Percentiles rank a stretch among this genome's conserved stretches.
phyloP scores from a whole-genome alignment of 169 alveolate genomes.

The Eimeria praecox region DNA sequence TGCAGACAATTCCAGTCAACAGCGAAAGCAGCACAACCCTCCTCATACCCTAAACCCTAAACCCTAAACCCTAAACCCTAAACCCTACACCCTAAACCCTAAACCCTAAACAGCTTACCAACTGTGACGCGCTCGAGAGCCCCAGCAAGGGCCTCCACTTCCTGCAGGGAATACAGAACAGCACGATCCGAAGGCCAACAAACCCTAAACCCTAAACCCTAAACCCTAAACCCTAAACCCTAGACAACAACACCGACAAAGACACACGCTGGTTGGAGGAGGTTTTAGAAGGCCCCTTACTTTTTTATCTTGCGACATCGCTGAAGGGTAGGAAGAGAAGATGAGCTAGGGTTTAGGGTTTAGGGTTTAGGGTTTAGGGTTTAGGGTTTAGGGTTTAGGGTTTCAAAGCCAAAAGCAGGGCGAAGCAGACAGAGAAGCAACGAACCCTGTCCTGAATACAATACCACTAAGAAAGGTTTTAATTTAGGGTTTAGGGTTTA shows the following conservation, averaged over 20 bases:
- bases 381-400: conserved; percentile 12
- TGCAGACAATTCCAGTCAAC: too few relatives aligned
- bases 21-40: too few relatives aligned
- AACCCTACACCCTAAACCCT: neutral
- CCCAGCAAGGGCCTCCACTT: conserved; percentile 4
- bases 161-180: neutral
- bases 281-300: neutral
- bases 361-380: conserved; percentile 36
- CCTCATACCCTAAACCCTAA: too few relatives aligned
- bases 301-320: neutral
- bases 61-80: too few relatives aligned
- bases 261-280: too few relatives aligned
- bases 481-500: too few relatives aligned
- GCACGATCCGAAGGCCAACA: neutral
- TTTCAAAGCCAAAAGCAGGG: neutral
- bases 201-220: neutral
- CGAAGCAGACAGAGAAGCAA: neutral
- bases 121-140: neutral
- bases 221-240: too few relatives aligned
- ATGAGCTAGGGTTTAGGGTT: conserved; percentile 23
- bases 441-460: neutral
- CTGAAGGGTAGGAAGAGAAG: neutral
- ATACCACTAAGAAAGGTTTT: neutral
- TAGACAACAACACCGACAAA: too few relatives aligned
- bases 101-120: neutral